Percentiles rank a stretch among this genome's conserved stretches.
phyloP scores from a whole-genome alignment of 2,329 filamentous ascomycete genomes.

The Sclerotinia borealis region DNA sequence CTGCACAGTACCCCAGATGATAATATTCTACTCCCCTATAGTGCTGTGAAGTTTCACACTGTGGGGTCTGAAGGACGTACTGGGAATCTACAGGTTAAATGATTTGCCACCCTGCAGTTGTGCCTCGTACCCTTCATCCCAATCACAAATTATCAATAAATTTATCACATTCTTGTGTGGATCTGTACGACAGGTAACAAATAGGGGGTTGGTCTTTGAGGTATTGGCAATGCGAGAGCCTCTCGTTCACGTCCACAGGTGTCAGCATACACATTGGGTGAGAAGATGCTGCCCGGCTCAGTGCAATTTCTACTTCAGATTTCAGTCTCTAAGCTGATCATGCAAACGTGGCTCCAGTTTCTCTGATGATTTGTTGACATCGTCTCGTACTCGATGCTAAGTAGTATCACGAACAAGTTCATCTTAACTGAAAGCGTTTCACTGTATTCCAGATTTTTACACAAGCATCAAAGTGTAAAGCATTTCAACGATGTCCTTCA shows the following conservation, averaged over 20 bases:
- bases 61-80: background rate
- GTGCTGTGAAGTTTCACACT: slow-evolving; percentile 5
- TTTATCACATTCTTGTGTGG: background rate
- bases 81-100: background rate
- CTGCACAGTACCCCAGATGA: background rate
- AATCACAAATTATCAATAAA: background rate
- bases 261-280: background rate
- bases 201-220: background rate
- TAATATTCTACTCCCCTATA: background rate
- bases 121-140: background rate
- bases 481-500: background rate
- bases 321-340: background rate
- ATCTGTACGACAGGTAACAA: background rate
- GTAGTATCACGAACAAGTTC: background rate
- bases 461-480: background rate
- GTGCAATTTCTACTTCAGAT: background rate
- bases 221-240: background rate
- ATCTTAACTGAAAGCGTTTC: background rate
- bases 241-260: background rate
- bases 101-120: background rate
- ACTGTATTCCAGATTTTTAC: background rate
- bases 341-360: background rate
- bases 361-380: background rate
- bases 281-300: background rate
- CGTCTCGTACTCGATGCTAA: background rate